Evolutionary conservation across 441 rosid species (phyloP).

Genomic region (Erysimum cheiri): DNA sequence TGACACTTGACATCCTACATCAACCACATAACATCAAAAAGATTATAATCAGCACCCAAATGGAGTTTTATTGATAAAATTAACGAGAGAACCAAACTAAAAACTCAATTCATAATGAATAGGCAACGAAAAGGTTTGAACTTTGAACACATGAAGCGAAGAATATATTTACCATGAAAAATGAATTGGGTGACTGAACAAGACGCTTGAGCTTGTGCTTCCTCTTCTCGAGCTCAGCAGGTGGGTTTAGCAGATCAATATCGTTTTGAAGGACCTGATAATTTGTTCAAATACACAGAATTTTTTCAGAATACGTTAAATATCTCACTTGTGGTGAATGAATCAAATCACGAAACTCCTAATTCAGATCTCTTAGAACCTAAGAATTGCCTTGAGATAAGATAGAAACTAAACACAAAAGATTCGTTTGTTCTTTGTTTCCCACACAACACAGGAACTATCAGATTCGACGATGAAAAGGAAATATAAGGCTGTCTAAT

Average conservation of each 20-base stretch:
- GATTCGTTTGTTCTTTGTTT: neutral
- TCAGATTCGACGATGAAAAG: neutral
- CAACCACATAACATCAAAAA: neutral
- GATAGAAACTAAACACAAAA: neutral
- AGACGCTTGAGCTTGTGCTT: slow-evolving; percentile 88
- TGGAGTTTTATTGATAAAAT: neutral
- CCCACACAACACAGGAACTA: neutral
- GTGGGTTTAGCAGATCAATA: slow-evolving; percentile 71
- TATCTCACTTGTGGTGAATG: neutral
- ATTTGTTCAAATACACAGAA: neutral
- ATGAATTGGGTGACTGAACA: slow-evolving; percentile 73
- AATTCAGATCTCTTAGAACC: neutral
- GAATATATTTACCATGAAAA: slow-evolving; percentile 58
- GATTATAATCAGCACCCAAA: neutral
- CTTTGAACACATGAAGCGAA: neutral
- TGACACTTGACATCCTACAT: slow-evolving; percentile 34
- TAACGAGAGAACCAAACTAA: neutral
- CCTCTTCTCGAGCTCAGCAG: slow-evolving; percentile 76
- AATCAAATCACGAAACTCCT: neutral
- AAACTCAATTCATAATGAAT: neutral
- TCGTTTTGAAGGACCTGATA: slow-evolving; percentile 69
- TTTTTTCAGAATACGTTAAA: neutral
- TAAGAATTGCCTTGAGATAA: neutral
- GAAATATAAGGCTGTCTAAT: neutral
- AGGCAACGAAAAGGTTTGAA: neutral